These are phyloP conservation scores for Novymonas esmeraldas DNA, from an alignment of 208 protist species.

Conservation along the genomic window DNA sequence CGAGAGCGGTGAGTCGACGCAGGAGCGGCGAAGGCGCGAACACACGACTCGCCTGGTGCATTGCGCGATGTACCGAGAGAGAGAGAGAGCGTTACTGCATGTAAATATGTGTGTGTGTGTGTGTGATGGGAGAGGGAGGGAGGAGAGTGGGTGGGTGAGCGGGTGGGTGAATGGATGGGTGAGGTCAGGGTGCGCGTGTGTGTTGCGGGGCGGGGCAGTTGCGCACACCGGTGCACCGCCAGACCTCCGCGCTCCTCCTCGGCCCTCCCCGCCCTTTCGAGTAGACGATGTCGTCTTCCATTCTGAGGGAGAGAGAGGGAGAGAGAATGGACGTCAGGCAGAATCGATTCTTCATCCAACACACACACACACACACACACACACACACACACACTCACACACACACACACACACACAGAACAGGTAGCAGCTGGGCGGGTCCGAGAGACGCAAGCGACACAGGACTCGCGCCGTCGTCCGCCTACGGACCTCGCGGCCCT, in stretches of 20 bases:
- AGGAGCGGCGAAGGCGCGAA: not conserved
- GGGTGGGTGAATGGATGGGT: no score
- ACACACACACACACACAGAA: not conserved
- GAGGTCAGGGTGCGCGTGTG: not conserved
- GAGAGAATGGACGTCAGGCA: not conserved
- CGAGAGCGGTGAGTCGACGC: not conserved
- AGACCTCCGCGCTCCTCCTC: no score
- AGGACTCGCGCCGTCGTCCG: no score
- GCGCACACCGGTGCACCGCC: not conserved
- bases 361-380: not conserved
- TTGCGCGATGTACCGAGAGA: no score
- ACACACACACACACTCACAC: not conserved
- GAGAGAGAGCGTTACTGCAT: no score
- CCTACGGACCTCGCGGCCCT: no score
- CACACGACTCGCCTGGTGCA: constrained; percentile 3
- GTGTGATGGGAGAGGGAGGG: not conserved
- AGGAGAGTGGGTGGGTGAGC: not conserved
- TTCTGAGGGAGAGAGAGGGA: not conserved
- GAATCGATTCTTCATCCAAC: no score
- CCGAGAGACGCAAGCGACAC: no score
- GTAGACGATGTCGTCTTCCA: no score
- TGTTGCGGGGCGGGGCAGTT: not conserved
- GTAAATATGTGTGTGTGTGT: not conserved
- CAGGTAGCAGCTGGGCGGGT: no score
- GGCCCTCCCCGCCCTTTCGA: no score